These are phyloP conservation scores for Guadua angustifolia DNA, from an alignment of 176 grass and related monocot genomes.

Conservation along the genomic window DNA sequence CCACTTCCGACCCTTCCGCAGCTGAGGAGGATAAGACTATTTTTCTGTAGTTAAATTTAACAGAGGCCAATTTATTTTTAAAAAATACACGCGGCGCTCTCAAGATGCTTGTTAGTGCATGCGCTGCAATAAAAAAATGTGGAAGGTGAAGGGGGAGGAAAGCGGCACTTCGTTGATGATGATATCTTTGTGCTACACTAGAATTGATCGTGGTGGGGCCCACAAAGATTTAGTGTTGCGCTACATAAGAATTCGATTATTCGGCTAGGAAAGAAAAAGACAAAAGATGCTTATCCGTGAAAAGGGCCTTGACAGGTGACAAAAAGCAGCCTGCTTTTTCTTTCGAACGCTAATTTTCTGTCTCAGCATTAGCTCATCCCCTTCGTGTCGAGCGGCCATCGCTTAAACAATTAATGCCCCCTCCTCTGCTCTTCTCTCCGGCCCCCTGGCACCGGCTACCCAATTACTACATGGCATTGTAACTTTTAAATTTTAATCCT, in stretches of 20 bases:
- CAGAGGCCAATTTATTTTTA: too few species aligned
- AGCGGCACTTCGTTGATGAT: not conserved
- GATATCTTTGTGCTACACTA: conserved; percentile 24
- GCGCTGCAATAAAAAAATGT: not conserved
- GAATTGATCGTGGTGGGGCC: conserved; percentile 27
- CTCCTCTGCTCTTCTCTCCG: not conserved
- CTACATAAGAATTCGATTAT: not conserved
- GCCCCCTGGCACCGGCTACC: not conserved
- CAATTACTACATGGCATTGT: too few species aligned
- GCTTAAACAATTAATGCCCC: not conserved
- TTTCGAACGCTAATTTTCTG: not conserved
- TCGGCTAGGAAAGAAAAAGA: not conserved
- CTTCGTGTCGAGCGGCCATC: conserved; percentile 9
- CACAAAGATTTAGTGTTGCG: conserved; percentile 29
- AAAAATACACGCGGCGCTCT: too few species aligned
- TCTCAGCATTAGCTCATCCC: too few species aligned
- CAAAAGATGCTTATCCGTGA: conserved; percentile 48
- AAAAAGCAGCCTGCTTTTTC: conserved; percentile 13
- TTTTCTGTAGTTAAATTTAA: too few species aligned
- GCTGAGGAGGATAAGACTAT: too few species aligned
- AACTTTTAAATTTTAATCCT: too few species aligned
- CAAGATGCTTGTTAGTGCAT: not conserved
- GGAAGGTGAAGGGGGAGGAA: too few species aligned
- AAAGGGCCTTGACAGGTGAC: conserved; percentile 38
- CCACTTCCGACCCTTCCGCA: too few species aligned